A percentile compares a stretch with the other conserved stretches of the same genome.
These are phyloP conservation scores for Ajuga reptans DNA, from an alignment of 305 asterid species.

Conservation along the genomic window DNA sequence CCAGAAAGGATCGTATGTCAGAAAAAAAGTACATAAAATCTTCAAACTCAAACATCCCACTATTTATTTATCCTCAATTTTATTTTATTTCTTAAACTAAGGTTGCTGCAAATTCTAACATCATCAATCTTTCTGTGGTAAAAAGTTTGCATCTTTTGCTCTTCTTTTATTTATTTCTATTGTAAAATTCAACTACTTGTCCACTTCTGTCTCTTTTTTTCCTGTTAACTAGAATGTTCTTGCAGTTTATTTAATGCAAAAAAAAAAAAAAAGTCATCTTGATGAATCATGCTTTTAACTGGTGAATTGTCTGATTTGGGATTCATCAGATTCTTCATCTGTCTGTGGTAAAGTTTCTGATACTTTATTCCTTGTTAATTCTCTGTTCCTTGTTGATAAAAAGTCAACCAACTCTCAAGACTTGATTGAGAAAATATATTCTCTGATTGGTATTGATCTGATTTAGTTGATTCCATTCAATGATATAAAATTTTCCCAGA, in stretches of 20 bases:
- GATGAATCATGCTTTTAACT: background rate
- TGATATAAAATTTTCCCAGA: background rate
- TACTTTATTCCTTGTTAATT: background rate
- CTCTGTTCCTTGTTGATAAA: conserved; percentile 14
- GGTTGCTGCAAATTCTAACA: background rate
- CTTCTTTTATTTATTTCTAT: background rate
- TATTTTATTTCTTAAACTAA: too few species aligned
- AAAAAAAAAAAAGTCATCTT: too few species aligned
- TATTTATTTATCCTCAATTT: conserved; percentile 8
- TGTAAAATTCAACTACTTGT: conserved; percentile 28
- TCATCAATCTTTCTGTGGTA: conserved; percentile 10
- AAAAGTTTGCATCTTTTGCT: conserved; percentile 19
- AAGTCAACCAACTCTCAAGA: conserved; percentile 17
- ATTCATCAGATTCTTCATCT: conserved; percentile 46
- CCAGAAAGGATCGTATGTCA: conserved; percentile 32
- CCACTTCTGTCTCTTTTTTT: conserved; percentile 19
- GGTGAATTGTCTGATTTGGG: conserved; percentile 39
- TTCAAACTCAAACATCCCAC: conserved; percentile 25
- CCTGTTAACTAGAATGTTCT: conserved; percentile 25
- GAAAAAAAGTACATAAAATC: conserved; percentile 27
- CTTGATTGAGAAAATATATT: too few species aligned
- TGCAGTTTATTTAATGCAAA: conserved; percentile 18
- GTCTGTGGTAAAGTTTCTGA: conserved; percentile 34
- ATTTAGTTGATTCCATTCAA: background rate
- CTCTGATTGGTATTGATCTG: too few species aligned